Base-by-base conservation (phyloP, 2,329 filamentous ascomycete genomes). In the Simplicillium sp. region DNA sequence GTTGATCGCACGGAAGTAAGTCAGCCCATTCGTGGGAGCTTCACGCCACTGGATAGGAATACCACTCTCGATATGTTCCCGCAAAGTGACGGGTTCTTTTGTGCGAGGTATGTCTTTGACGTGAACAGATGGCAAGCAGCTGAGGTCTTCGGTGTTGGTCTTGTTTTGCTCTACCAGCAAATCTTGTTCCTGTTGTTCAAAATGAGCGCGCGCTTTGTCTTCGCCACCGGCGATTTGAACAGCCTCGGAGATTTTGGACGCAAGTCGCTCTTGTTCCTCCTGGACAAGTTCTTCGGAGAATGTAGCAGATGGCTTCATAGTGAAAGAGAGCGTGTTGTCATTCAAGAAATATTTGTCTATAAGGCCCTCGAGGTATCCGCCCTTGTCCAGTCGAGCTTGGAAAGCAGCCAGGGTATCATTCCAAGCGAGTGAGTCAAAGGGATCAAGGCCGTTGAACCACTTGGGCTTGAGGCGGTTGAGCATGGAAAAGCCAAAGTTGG, bases 381-480 rank as follows among this genome's bases (percentile, higher is more conserved):
- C 84, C 55, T 86, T 69, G 1, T 80, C 79, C 49, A 90, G 82
- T 52, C 80, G 77, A 1, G 73, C 65, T 62, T 95, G 84, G 64
- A 98, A 98, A 6, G 80, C 80, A 18, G 81, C 69, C 3, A 97
- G 81, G 1, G 87, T 87, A 34, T 92, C 84, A 52, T 95, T 92
- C 87, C 89, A 97, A 2, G 87, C 84, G 29, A 98, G 68, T 11
- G 87, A 82, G 49, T 94, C 82, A 61, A 97, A 94, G 0, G 92
- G 90, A 57, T 97, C 87, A 3, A 88, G 80, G 5, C 90, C 92
- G 43, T 92, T 94, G 63, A 98, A 97, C 92, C 92, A 98, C 44
- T 84, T 82, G 2, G 87, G 84, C 56, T 94, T 86, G 7, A 96
- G 72, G 34, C 90, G 80, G 51, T 95, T 87, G 61, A 98, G 78